Conservation (phyloP, 257 asterid species). For the Thymus mandschuricus region DNA sequence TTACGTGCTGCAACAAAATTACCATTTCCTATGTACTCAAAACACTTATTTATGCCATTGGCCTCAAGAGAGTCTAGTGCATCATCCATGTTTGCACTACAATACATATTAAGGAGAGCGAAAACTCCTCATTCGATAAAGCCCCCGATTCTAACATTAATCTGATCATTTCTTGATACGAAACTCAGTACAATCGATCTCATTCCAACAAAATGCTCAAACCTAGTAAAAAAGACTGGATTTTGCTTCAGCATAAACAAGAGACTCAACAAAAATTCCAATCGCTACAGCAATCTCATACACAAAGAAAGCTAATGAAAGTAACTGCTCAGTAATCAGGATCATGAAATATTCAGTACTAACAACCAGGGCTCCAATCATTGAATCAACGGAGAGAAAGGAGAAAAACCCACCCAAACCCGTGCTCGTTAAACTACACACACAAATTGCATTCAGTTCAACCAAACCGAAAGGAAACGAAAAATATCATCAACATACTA, state of each 20-base stretch:
- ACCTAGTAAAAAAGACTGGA: not conserved
- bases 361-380: conserved; percentile 4
- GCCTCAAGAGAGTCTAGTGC: not conserved
- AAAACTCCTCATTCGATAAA: not conserved
- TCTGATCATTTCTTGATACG: not conserved
- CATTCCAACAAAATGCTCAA: conserved; percentile 5
- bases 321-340: conserved; percentile 12
- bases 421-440: not conserved
- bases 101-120: conserved; percentile 10
- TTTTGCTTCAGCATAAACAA: not conserved
- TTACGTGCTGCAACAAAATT: conserved; percentile 7
- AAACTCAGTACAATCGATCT: not conserved
- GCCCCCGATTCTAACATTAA: not conserved
- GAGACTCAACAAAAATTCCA: not conserved
- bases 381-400: conserved; percentile 14
- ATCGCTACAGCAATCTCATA: conserved; percentile 11
- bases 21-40: conserved; percentile 11
- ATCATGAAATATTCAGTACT: not conserved
- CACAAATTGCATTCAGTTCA: not conserved
- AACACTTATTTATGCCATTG: not conserved
- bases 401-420: not conserved
- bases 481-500: conserved; percentile 6
- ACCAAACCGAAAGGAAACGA: not conserved
- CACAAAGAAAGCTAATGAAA: conserved; percentile 2
- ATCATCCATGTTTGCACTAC: not conserved